Conservation (phyloP, 2,329 filamentous ascomycete genomes). For the Ceratocystis cacaofunesta region DNA sequence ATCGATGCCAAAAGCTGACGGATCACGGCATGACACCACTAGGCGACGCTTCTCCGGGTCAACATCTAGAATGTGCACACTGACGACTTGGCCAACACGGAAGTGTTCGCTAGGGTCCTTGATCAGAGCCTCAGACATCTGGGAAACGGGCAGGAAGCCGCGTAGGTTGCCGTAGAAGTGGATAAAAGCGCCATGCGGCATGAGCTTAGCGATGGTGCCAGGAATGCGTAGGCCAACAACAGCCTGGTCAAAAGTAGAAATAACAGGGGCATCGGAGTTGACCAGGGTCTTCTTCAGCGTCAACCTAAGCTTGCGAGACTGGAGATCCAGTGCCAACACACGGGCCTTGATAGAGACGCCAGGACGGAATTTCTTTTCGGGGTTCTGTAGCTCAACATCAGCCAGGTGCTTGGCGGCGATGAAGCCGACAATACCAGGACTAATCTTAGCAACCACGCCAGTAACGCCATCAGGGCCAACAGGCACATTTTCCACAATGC, state of each 20-base stretch:
- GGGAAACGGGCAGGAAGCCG: constrained; percentile 79
- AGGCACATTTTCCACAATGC: constrained; percentile 71
- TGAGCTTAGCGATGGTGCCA: constrained; percentile 74
- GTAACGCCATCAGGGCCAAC: constrained; percentile 63
- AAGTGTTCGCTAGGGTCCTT: constrained; percentile 82
- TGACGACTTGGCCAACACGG: constrained; percentile 77
- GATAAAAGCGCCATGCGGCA: constrained; percentile 66
- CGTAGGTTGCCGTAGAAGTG: constrained; percentile 78
- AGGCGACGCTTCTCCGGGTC: constrained; percentile 57
- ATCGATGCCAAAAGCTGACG: constrained; percentile 56
- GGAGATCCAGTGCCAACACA: constrained; percentile 63
- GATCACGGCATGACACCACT: constrained; percentile 86
- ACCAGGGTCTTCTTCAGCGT: constrained; percentile 91
- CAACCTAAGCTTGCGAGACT: constrained; percentile 65
- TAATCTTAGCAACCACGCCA: constrained; percentile 68
- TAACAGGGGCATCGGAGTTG: constrained; percentile 69
- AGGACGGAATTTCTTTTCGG: constrained; percentile 90
- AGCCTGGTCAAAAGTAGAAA: constrained; percentile 64
- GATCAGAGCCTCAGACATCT: constrained; percentile 98
- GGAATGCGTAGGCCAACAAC: constrained; percentile 61
- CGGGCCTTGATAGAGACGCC: constrained; percentile 72
- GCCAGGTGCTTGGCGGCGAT: constrained; percentile 80
- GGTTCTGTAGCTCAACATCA: constrained; percentile 75
- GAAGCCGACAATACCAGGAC: constrained; percentile 77
- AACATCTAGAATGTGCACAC: constrained; percentile 71